Evolutionary conservation across 148 eudicot species (phyloP).

Genomic region (Hydrangea macrophylla): DNA sequence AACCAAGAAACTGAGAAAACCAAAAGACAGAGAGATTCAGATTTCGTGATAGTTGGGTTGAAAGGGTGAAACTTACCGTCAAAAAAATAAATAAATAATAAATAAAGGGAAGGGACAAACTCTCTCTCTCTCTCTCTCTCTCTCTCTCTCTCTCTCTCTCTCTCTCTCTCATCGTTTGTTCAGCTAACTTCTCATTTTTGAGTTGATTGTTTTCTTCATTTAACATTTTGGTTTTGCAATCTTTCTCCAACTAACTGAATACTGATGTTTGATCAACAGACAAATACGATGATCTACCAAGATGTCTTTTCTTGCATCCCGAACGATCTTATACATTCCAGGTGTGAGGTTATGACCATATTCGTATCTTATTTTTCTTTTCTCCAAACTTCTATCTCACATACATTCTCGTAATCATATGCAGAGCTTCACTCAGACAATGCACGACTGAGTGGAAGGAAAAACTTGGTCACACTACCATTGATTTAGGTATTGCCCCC

Average conservation of each 20-base stretch:
- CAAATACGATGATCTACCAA: conserved; percentile 95
- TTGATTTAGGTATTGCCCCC: conserved; percentile 90
- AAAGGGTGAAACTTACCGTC: too few species aligned
- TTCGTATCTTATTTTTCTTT: background rate
- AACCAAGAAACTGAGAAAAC: too few species aligned
- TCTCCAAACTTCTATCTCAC: background rate
- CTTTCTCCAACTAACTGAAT: background rate
- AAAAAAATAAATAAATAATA: too few species aligned
- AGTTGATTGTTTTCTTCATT: conserved; percentile 5
- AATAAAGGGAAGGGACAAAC: too few species aligned
- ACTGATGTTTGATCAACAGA: conserved; percentile 38
- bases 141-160: too few species aligned
- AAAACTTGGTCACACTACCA: conserved; percentile 89
- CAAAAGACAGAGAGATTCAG: too few species aligned
- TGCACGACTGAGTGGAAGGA: conserved; percentile 81
- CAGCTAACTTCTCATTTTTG: too few species aligned
- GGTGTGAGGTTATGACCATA: conserved; percentile 35
- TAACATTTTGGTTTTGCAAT: background rate
- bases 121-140: too few species aligned
- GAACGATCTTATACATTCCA: conserved; percentile 87
- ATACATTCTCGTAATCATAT: background rate
- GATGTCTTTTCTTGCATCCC: conserved; percentile 96
- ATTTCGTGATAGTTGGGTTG: too few species aligned
- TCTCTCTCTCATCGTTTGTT: too few species aligned
- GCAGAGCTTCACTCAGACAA: conserved; percentile 79